Evolutionary conservation across 495 filamentous ascomycete species (phyloP).

Genomic region (Penicillium daleae): DNA sequence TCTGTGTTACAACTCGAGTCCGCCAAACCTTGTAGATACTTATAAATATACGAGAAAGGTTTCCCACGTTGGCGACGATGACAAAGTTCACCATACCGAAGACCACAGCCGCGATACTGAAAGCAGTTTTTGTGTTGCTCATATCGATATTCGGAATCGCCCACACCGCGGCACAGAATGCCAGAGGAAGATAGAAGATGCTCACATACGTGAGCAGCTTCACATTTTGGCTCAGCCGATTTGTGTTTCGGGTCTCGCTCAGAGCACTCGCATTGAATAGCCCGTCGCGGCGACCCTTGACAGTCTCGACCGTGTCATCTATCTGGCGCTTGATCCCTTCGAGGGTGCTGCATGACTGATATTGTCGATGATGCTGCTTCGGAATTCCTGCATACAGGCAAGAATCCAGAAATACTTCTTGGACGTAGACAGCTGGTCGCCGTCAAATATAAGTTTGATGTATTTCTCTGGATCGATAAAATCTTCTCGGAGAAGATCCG

Average conservation of each 20-base stretch:
- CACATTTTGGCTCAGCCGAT: neutral
- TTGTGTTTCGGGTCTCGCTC: neutral
- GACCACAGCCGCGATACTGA: neutral
- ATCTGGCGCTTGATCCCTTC: slow-evolving; percentile 1
- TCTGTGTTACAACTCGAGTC: neutral
- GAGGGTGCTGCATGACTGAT: neutral
- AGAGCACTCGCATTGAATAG: slow-evolving; percentile 3
- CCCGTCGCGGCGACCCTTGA: neutral
- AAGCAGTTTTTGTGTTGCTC: neutral
- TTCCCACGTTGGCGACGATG: neutral
- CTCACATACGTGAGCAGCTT: slow-evolving; percentile 5
- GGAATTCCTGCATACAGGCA: slow-evolving; percentile 1
- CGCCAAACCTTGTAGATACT: neutral
- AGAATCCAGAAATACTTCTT: neutral
- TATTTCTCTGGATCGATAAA: neutral
- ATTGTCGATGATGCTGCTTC: neutral
- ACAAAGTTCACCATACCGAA: neutral
- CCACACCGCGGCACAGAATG: neutral
- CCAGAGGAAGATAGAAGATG: neutral
- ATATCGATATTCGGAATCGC: neutral
- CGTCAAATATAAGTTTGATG: slow-evolving; percentile 2
- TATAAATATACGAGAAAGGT: neutral
- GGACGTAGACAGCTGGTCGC: neutral
- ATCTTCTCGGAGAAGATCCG: neutral
- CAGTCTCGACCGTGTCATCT: slow-evolving; percentile 1